Base-by-base conservation (phyloP, 1,284 basidiomycete genomes). In the Vanrija pseudolonga region DNA sequence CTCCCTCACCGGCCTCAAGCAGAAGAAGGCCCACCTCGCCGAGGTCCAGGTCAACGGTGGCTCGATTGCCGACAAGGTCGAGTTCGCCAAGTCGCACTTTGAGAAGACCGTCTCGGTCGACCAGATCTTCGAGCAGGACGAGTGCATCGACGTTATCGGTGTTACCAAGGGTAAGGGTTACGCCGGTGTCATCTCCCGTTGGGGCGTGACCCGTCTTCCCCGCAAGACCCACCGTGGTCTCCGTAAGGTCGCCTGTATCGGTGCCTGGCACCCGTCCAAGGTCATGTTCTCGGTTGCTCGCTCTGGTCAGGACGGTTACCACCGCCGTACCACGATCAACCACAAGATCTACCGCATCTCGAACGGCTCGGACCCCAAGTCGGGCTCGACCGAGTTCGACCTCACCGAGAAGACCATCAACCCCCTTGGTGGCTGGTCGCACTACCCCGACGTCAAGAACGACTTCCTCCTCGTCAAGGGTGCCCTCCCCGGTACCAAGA, bases 11-110 rank as follows among this genome's bases (percentile, higher is more conserved):
- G 91, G 93, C 73, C 87, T 98, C 70, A 85, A 84, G 73, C 96
- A 98, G 83, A 98, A 98, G 90, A 98, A 95, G 85, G 95, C 95
- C 38, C 95, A 99, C 82, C 84, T 99, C 52, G 98, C 98, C 94
- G 96, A 99, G 84, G 95, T 99, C 78, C 95, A 99, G 81, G 86
- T 99, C 75, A 98, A 99, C 82, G 96, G 96, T 80, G 96, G 96
- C 62, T 90, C 89, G 42, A 78, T 98, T 65, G 84, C 92, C 45
- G 95, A 98, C 84, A 99, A 99, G 84, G 94, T 98, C 77, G 90
- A 94, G 77, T 98, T 88, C 72, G 90, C 94, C 65, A 88, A 94
- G 70, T 86, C 85, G 51, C 82, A 98, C 77, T 98, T 99, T 72
- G 96, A 99, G 83, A 98, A 98, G 85, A 88, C 91, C 51, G 81